These are phyloP conservation scores for Simplicillium sp. DNA, from an alignment of 2,329 filamentous ascomycete genomes.

Conservation along the genomic window DNA sequence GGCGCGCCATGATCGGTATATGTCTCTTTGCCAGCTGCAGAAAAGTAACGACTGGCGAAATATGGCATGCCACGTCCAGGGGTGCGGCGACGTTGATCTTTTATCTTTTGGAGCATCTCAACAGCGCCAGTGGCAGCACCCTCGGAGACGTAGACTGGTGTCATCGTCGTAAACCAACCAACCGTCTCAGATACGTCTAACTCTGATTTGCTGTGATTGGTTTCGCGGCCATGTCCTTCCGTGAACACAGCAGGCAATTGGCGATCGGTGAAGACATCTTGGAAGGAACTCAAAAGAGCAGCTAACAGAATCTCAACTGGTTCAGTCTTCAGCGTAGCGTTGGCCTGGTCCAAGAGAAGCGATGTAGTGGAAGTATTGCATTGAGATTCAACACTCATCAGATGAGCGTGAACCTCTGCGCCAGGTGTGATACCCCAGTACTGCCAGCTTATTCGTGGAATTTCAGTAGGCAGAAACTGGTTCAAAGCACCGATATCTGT, in stretches of 20 bases:
- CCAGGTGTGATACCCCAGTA: conserved; percentile 10
- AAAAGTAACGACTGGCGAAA: conserved; percentile 21
- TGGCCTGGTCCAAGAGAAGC: conserved; percentile 14
- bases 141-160: conserved; percentile 22
- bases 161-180: conserved; percentile 36
- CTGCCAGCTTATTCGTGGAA: conserved; percentile 7
- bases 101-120: conserved; percentile 9
- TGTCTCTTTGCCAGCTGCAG: conserved; percentile 13
- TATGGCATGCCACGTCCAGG: conserved; percentile 23
- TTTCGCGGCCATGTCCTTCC: conserved; percentile 32
- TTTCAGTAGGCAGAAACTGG: conserved; percentile 3
- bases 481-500: conserved; percentile 5
- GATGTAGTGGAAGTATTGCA: conserved; percentile 4
- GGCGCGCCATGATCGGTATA: conserved; percentile 22
- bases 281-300: conserved; percentile 22
- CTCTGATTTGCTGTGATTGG: conserved; percentile 12
- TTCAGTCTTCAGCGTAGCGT: conserved; percentile 21
- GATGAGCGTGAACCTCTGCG: not conserved
- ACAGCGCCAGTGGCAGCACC: conserved; percentile 8
- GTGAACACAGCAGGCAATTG: conserved; percentile 23
- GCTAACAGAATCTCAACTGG: conserved; percentile 28
- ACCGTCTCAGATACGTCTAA: conserved; percentile 28
- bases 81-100: conserved; percentile 20
- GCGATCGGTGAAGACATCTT: conserved; percentile 21
- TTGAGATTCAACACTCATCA: too few relatives aligned